phyloP scores from a whole-genome alignment of 345 rosid genomes.

The Salix exigua region DNA sequence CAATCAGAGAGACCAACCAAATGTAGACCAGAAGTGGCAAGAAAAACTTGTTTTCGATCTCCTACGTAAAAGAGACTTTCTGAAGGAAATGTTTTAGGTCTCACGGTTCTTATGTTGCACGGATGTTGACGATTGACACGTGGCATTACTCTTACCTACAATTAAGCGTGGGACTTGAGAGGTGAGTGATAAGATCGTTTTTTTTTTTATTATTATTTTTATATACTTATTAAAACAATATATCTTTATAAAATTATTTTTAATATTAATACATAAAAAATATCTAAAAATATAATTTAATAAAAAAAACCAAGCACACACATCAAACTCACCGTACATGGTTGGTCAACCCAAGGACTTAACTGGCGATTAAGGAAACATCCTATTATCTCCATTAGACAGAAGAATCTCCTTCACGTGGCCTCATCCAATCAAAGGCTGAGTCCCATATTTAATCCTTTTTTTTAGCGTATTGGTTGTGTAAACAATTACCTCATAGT shows the following conservation, averaged over 20 bases:
- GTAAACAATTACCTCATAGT: neutral
- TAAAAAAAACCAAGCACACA: too few species aligned
- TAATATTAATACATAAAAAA: too few species aligned
- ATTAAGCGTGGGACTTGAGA: neutral
- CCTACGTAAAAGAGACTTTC: neutral
- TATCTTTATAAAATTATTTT: too few species aligned
- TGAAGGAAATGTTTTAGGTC: neutral
- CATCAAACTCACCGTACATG: neutral
- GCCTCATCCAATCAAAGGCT: conserved; percentile 19
- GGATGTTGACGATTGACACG: neutral
- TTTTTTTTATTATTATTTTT: too few species aligned
- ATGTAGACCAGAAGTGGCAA: neutral
- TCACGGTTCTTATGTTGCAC: neutral
- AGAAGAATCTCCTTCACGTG: conserved; percentile 24
- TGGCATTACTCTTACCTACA: neutral
- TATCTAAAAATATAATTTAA: too few species aligned
- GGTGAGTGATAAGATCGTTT: too few species aligned
- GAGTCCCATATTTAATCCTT: neutral
- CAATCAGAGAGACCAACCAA: neutral
- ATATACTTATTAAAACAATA: too few species aligned
- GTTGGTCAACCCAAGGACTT: neutral
- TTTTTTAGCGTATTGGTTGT: neutral
- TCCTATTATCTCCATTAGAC: conserved; percentile 24
- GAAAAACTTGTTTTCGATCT: neutral
- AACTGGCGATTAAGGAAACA: conserved; percentile 11